These are phyloP conservation scores for Blastosporella zonata DNA, from an alignment of 1,284 basidiomycete genomes.

Conservation along the genomic window DNA sequence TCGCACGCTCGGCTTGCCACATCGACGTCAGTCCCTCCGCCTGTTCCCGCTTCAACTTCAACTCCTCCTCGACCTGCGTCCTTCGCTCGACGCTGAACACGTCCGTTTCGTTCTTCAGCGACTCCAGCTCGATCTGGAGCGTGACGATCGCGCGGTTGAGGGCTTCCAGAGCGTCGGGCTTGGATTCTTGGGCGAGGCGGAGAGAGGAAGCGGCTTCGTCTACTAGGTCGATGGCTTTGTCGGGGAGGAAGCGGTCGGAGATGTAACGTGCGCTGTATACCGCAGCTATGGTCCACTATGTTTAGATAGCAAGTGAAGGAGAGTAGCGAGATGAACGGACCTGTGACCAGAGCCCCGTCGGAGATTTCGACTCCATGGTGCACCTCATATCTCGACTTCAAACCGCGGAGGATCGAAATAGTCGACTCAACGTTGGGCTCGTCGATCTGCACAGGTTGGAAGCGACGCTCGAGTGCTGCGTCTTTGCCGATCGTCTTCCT, in stretches of 20 bases:
- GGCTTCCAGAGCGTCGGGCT: slow-evolving; percentile 83
- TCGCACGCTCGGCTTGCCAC: slow-evolving; percentile 79
- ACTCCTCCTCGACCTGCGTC: slow-evolving; percentile 61
- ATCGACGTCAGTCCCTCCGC: slow-evolving; percentile 61
- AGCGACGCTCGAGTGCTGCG: slow-evolving; percentile 85
- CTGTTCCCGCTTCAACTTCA: slow-evolving; percentile 59
- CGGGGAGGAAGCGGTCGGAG: slow-evolving; percentile 83
- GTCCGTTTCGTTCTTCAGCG: slow-evolving; percentile 86
- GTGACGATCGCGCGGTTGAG: slow-evolving; percentile 85
- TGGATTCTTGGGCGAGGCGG: slow-evolving; percentile 88
- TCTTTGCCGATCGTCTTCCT: slow-evolving; percentile 91
- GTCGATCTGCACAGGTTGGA: slow-evolving; percentile 85
- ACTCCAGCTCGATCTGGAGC: slow-evolving; percentile 88
- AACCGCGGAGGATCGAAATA: slow-evolving; percentile 85
- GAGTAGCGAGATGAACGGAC: slow-evolving; percentile 28
- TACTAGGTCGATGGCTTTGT: slow-evolving; percentile 88
- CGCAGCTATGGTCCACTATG: slow-evolving; percentile 47
- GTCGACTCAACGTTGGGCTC: slow-evolving; percentile 87
- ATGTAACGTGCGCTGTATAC: slow-evolving; percentile 83
- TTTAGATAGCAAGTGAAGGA: not conserved
- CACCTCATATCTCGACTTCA: slow-evolving; percentile 83
- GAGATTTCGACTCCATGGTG: slow-evolving; percentile 92
- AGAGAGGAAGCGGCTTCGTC: slow-evolving; percentile 89
- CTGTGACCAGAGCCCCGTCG: slow-evolving; percentile 84
- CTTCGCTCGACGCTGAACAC: slow-evolving; percentile 76